These are phyloP conservation scores for Pichia sp. DNA, from an alignment of 1,139 yeast genomes.

Conservation along the genomic window DNA sequence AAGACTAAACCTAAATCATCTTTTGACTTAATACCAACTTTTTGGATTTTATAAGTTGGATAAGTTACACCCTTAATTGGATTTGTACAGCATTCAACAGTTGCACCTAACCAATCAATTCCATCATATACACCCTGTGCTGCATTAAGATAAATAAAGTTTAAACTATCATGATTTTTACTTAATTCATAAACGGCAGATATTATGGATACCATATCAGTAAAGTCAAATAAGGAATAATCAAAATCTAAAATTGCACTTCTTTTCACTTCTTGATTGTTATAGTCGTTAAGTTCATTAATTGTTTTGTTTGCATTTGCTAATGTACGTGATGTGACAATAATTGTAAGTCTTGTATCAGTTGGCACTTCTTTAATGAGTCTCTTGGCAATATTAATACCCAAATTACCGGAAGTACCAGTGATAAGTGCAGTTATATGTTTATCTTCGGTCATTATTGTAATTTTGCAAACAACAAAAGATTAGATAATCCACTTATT, in stretches of 20 bases:
- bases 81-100: constrained; percentile 51
- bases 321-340: constrained; percentile 83
- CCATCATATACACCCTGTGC: constrained; percentile 86
- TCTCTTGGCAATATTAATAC: constrained; percentile 77
- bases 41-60: constrained; percentile 78
- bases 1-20: constrained; percentile 81
- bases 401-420: constrained; percentile 74
- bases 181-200: constrained; percentile 66
- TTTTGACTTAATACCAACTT: constrained; percentile 61
- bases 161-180: constrained; percentile 57
- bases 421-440: constrained; percentile 49
- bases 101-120: constrained; percentile 77
- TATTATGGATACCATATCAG: constrained; percentile 82
- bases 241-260: constrained; percentile 68
- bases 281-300: constrained; percentile 48
- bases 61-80: constrained; percentile 81
- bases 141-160: constrained; percentile 79
- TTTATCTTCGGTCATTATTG: not conserved
- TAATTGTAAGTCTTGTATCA: constrained; percentile 56
- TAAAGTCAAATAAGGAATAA: constrained; percentile 77
- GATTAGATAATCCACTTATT: not conserved
- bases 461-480: not conserved
- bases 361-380: constrained; percentile 54
- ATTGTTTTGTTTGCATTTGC: constrained; percentile 81
- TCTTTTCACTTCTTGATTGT: constrained; percentile 34